phyloP scores from a whole-genome alignment of 148 eudicot species.

The Rhododendron kiyosumense region DNA sequence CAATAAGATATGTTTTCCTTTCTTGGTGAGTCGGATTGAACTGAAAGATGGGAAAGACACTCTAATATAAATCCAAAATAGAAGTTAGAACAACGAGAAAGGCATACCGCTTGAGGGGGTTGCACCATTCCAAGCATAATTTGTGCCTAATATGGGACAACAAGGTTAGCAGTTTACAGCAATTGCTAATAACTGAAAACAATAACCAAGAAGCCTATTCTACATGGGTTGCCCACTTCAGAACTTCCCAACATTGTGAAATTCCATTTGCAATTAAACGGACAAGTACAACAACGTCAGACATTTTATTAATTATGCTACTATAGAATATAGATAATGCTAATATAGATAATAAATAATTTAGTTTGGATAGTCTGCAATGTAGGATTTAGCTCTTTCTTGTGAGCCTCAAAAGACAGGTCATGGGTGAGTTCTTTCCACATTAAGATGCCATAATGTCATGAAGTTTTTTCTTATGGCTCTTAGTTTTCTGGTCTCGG shows the following conservation, averaged over 20 bases:
- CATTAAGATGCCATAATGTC: not conserved
- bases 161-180: slow-evolving; percentile 1
- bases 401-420: not conserved
- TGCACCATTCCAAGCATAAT: slow-evolving; percentile 98
- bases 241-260: not conserved
- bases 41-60: not conserved
- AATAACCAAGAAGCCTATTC: not conserved
- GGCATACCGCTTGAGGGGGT: slow-evolving; percentile 63
- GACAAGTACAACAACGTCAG: not conserved
- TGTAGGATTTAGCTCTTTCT: not conserved
- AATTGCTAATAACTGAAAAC: not conserved
- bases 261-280: not conserved
- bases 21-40: not conserved
- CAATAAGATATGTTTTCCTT: not conserved
- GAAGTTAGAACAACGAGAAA: not conserved
- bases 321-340: too few species aligned
- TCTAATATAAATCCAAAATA: not conserved
- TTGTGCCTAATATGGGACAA: slow-evolving; percentile 55
- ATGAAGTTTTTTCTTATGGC: not conserved
- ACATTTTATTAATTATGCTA: not conserved
- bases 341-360: too few species aligned
- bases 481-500: not conserved
- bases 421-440: not conserved
- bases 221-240: not conserved
- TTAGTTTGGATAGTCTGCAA: not conserved